These are phyloP conservation scores for Noccaea bulbosa DNA, from an alignment of 345 rosid species.

Conservation along the genomic window DNA sequence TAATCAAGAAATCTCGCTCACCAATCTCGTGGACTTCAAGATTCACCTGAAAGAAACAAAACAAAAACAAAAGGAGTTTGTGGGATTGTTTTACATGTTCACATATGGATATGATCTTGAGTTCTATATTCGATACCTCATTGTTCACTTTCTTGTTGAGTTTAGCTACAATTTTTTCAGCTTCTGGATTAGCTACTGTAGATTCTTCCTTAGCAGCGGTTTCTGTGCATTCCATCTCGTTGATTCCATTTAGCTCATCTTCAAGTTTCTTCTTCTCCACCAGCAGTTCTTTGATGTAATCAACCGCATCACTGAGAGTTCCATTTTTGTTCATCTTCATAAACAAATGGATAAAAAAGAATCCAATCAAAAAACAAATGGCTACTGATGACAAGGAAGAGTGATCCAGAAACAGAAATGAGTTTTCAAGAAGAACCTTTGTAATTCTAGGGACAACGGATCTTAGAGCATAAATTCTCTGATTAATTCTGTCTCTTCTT, in stretches of 20 bases:
- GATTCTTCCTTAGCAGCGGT: constrained; percentile 32
- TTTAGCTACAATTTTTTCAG: constrained; percentile 25
- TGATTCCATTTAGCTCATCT: constrained; percentile 61
- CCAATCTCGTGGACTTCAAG: constrained; percentile 63
- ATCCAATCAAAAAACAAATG: not conserved
- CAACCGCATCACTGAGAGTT: constrained; percentile 72
- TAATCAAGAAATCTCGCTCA: constrained; percentile 57
- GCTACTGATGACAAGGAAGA: not conserved
- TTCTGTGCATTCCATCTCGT: constrained; percentile 46
- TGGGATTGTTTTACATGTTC: not conserved
- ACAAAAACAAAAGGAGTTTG: not conserved
- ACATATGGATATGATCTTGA: not conserved
- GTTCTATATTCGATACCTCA: constrained; percentile 20
- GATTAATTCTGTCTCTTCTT: constrained; percentile 67
- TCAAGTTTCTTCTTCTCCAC: constrained; percentile 55
- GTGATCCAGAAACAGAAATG: constrained; percentile 2
- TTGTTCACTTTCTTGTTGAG: constrained; percentile 27
- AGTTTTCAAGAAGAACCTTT: constrained; percentile 58
- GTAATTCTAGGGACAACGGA: constrained; percentile 77
- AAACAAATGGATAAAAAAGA: constrained; percentile 3
- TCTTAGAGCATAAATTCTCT: constrained; percentile 60
- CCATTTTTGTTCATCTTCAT: constrained; percentile 74
- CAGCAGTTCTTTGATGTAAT: constrained; percentile 63
- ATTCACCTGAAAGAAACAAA: constrained; percentile 49
- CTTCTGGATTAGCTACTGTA: constrained; percentile 26